Percentiles rank a stretch among this genome's conserved stretches.
Evolutionary conservation across 331 rosid genomes (phyloP).

Genomic region (Quercus phellos): DNA sequence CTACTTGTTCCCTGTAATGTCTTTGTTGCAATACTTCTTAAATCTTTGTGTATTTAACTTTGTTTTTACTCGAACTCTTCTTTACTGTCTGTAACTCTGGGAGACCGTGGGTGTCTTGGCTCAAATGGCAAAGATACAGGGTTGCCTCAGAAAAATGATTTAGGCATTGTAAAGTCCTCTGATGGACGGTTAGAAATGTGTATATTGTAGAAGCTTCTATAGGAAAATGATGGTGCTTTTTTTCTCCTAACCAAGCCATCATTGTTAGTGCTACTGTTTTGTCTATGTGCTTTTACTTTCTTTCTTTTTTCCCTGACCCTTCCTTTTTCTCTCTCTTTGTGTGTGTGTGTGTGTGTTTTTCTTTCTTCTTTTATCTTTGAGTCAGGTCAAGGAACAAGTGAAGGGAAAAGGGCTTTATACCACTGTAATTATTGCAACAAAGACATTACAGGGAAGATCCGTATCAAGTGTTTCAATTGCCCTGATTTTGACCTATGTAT

Average conservation of each 20-base stretch:
- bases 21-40: too few species aligned
- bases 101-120: too few species aligned
- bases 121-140: too few species aligned
- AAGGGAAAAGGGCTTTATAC: slow-evolving; percentile 80
- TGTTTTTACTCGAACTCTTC: too few species aligned
- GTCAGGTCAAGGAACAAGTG: slow-evolving; percentile 78
- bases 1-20: too few species aligned
- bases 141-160: too few species aligned
- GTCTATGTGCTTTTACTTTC: neutral
- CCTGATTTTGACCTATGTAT: slow-evolving; percentile 95
- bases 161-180: too few species aligned
- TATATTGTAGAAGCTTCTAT: neutral
- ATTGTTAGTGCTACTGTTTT: neutral
- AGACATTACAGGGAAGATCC: slow-evolving; percentile 91
- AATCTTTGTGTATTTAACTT: too few species aligned
- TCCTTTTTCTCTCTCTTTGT: neutral
- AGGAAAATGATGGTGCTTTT: neutral
- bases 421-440: slow-evolving; percentile 98
- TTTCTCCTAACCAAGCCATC: neutral
- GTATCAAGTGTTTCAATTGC: slow-evolving; percentile 84
- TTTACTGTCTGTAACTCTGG: too few species aligned
- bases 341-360: neutral
- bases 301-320: neutral
- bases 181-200: too few species aligned
- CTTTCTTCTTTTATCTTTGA: slow-evolving; percentile 8